These are phyloP conservation scores for Tulasnella sp. DNA, from an alignment of 768 basidiomycete genomes.

Conservation along the genomic window DNA sequence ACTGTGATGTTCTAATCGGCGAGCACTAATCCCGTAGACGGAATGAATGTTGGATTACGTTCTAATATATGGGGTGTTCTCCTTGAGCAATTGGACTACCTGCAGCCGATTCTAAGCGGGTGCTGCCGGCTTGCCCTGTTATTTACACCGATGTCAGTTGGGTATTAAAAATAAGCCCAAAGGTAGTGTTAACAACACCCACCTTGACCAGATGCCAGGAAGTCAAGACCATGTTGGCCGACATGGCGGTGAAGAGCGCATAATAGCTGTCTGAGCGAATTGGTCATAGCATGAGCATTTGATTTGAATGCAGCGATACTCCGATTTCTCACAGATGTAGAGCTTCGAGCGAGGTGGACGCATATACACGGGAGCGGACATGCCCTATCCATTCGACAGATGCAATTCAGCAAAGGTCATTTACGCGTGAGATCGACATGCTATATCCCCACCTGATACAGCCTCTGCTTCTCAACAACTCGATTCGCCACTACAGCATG, in stretches of 20 bases:
- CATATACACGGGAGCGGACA: conserved; percentile 45
- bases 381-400: conserved; percentile 32
- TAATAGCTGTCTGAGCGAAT: conserved; percentile 39
- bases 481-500: conserved; percentile 45
- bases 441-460: conserved; percentile 46
- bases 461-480: conserved; percentile 54
- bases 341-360: conserved; percentile 50
- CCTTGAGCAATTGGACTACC: no score
- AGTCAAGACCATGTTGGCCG: neutral
- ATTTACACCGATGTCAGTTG: no score
- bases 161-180: no score
- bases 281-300: neutral
- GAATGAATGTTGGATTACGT: no score
- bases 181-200: neutral
- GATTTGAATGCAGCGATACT: neutral
- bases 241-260: conserved; percentile 6
- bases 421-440: conserved; percentile 12
- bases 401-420: conserved; percentile 5
- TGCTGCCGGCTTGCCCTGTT: no score
- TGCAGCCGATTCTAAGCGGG: no score
- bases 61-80: no score
- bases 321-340: conserved; percentile 45
- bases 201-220: neutral
- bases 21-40: no score
- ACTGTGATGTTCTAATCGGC: no score